These are phyloP conservation scores for Hydrangea macrophylla DNA, from an alignment of 148 eudicot genomes.

Conservation along the genomic window DNA sequence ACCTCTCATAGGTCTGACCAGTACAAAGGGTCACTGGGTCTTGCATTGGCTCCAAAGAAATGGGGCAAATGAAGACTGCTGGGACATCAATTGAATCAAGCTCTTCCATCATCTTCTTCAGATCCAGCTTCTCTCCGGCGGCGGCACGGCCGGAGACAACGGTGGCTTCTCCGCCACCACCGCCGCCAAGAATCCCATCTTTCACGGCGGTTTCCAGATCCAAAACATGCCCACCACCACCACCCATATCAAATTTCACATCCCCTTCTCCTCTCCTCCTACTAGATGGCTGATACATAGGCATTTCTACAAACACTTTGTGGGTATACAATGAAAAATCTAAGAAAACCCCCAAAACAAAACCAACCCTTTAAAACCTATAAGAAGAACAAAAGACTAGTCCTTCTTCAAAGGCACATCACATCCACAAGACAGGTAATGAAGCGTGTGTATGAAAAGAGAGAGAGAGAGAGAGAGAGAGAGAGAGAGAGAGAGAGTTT, in stretches of 20 bases:
- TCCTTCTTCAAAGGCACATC: constrained; percentile 1
- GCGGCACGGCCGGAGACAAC: constrained; percentile 2
- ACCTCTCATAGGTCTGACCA: constrained; percentile 83
- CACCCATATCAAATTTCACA: constrained; percentile 35
- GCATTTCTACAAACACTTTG: constrained; percentile 29
- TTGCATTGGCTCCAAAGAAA: constrained; percentile 87
- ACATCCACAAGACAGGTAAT: constrained; percentile 6
- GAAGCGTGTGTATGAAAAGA: constrained; percentile 12
- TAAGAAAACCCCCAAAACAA: background rate
- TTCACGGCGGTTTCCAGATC: constrained; percentile 83
- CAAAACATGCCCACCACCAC: constrained; percentile 64
- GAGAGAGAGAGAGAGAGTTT: constrained; percentile 1
- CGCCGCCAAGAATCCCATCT: constrained; percentile 64
- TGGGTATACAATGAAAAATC: background rate
- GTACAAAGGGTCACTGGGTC: constrained; percentile 94
- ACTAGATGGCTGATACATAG: constrained; percentile 44
- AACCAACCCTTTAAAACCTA: background rate
- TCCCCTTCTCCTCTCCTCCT: constrained; percentile 19
- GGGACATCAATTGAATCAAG: constrained; percentile 64
- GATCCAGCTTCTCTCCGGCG: constrained; percentile 50
- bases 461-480: background rate
- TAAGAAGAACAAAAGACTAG: background rate
- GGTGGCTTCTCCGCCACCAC: constrained; percentile 17
- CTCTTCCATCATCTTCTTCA: constrained; percentile 75
- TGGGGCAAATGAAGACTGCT: constrained; percentile 76